phyloP scores from a whole-genome alignment of 179 eudicot species.

The Monotropa hypopitys region DNA sequence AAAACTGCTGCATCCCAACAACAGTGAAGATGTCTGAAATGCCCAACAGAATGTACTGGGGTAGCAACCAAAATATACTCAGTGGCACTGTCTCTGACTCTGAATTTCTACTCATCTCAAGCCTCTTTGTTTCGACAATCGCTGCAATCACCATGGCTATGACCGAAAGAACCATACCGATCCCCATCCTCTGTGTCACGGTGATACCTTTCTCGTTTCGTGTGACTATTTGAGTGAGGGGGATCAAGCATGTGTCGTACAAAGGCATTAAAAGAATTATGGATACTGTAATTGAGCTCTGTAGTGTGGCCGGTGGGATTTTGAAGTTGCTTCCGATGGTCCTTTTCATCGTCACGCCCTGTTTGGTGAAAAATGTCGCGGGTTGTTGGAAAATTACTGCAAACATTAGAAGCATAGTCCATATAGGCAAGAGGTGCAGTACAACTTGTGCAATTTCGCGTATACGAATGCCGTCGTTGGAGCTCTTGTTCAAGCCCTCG shows the following conservation, averaged over 20 bases:
- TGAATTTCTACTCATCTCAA: slow-evolving; percentile 16
- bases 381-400: slow-evolving; percentile 96
- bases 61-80: slow-evolving; percentile 75
- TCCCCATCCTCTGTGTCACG: slow-evolving; percentile 79
- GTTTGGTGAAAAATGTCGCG: slow-evolving; percentile 86
- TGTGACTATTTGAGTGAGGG: slow-evolving; percentile 38
- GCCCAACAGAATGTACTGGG: slow-evolving; percentile 75
- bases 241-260: slow-evolving; percentile 55
- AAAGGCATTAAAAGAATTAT: slow-evolving; percentile 73
- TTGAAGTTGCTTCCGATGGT: slow-evolving; percentile 53
- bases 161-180: slow-evolving; percentile 75
- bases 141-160: slow-evolving; percentile 84
- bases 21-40: slow-evolving; percentile 89
- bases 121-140: slow-evolving; percentile 53
- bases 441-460: slow-evolving; percentile 32
- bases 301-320: slow-evolving; percentile 85
- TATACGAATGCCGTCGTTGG: slow-evolving; percentile 10
- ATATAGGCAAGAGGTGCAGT: slow-evolving; percentile 59
- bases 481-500: slow-evolving; percentile 17
- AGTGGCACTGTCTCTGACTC: slow-evolving; percentile 15
- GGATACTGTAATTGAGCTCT: slow-evolving; percentile 61
- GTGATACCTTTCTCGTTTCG: slow-evolving; percentile 52
- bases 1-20: slow-evolving; percentile 96
- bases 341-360: slow-evolving; percentile 81
- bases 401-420: slow-evolving; percentile 68